Evolutionary conservation across 1,284 basidiomycete species (phyloP), one percentile per base, ranked within the genome.

Genomic region (Naganishia liquefaciens): DNA sequence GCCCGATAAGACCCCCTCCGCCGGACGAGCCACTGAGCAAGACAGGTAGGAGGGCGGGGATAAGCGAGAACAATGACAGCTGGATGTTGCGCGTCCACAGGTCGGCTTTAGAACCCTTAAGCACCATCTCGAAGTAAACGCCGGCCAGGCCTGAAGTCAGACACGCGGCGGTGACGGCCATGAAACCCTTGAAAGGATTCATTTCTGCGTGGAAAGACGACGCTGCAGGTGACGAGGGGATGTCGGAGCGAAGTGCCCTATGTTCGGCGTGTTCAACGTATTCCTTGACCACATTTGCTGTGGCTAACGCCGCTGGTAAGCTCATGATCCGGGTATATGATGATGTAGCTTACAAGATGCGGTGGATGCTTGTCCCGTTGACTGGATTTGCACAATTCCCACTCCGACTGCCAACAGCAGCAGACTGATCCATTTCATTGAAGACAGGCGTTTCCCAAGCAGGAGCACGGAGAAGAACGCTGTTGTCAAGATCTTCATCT

Each of bases 1-100:
- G 68, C 33, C 66, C 64, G 2, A 73, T 17, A 47, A 73, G 76
- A 9, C 75, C 70, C 28, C 73, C 63, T 65, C 62, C 80, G 61
- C 68, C 60, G 27, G 71, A 61, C 11, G 68, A 71, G 54, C 77
- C 73, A 44, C 83, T 79, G 70, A 90, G 85, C 50, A 96, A 73
- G 70, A 96, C 86, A 13, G 95, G 93, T 6, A 90, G 80, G 49
- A 95, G 80, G 3, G 94, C 94, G 1, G 95, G 95, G 51, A 94
- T 81, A 51, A 99, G 84, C 28, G 92, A 95, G 81, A 97, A 98
- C 65, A 93, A 83, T 27, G 93, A 96, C 15, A 99, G 85, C 76
- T 98, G 95, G 57, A 96, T 90, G 79, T 98, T 99, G 71, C 95
- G 88, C 63, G 95, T 88, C 94, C 94, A 97, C 7, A 98, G 84